Base-by-base conservation (phyloP, 306 rosid species). In the Prunus campanulata region DNA sequence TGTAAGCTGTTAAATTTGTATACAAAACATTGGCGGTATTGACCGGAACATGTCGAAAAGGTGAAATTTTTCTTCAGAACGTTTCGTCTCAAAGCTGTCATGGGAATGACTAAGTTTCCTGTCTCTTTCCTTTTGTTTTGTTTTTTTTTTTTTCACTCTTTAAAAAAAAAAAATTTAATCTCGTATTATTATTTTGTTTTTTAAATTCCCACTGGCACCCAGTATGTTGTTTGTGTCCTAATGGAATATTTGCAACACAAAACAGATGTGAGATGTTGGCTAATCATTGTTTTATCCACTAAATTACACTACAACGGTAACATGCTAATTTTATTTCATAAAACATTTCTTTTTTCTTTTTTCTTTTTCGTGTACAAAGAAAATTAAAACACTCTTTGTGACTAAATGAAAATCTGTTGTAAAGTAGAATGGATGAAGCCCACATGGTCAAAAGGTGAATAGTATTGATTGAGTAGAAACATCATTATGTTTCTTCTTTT, bases 11-110 rank as follows among this genome's bases (percentile, higher is more conserved):
- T 66, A 49, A 47, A 79, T 16, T 52, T 10, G 20, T 54, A 27
- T 35, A 62, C 24, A 68, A 61, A 7, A n/a, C 78, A 74, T 51
- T 59, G 24, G 78, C 39, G 74, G 68, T 77, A 84, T 70, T 80
- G 84, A 83, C 81, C 71, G 66, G 70, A 39, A 59, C 66, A 79
- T 18, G 83, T 44, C 68, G 71, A 79, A 72, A 48, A 42, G 22
- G 39, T 32, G 10, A 68, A 61, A 32, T 49, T 15, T 75, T 64
- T 50, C 50, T 55, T 69, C 47, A n/a, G 24, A 51, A 80, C 35
- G 49, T 70, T 71, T 70, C 71, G 76, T 77, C 35, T 32, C 30
- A 49, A 81, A 67, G 82, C 79, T 61, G 74, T 68, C 61, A 42
- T 71, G 2, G 2, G 10, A 71, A 78, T 54, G 48, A 54, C 54